phyloP scores from a whole-genome alignment of 352 stramenopile genomes.

The Globisporangium rhizosaccharum region DNA sequence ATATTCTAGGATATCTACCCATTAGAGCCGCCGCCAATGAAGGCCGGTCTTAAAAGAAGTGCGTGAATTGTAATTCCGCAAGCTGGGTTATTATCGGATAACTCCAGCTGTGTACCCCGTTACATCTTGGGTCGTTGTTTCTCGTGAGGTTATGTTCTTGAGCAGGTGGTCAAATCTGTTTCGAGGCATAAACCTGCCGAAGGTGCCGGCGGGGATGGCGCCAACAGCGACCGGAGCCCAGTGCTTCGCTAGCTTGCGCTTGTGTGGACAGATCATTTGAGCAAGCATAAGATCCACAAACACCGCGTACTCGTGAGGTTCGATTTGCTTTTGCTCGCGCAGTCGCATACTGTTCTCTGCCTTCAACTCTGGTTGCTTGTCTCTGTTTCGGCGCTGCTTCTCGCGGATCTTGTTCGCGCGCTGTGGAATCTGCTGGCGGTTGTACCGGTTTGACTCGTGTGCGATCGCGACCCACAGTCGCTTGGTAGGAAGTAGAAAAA shows the following conservation, averaged over 20 bases:
- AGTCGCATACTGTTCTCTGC: background rate
- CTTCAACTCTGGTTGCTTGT: background rate
- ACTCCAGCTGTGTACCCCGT: too few relatives aligned
- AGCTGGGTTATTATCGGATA: too few relatives aligned
- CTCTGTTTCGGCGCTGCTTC: background rate
- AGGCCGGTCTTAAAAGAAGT: too few relatives aligned
- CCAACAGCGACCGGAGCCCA: background rate
- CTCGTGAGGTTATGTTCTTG: background rate
- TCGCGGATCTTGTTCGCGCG: background rate
- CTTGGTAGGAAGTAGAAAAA: background rate
- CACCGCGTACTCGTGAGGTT: background rate
- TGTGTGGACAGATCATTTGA: background rate
- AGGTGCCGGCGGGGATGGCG: background rate
- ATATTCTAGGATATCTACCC: too few relatives aligned
- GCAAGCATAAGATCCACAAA: background rate
- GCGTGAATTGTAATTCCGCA: too few relatives aligned
- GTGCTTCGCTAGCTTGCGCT: background rate
- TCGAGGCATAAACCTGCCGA: background rate
- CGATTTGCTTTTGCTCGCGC: background rate
- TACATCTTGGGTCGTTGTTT: background rate
- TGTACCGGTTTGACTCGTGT: background rate
- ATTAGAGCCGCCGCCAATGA: too few relatives aligned
- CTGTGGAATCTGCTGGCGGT: background rate
- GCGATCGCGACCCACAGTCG: background rate
- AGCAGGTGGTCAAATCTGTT: background rate